Evolutionary conservation across 2,329 filamentous ascomycete genomes (phyloP), one percentile per base, ranked within the genome.

Genomic region (Xylaria hypoxylon): DNA sequence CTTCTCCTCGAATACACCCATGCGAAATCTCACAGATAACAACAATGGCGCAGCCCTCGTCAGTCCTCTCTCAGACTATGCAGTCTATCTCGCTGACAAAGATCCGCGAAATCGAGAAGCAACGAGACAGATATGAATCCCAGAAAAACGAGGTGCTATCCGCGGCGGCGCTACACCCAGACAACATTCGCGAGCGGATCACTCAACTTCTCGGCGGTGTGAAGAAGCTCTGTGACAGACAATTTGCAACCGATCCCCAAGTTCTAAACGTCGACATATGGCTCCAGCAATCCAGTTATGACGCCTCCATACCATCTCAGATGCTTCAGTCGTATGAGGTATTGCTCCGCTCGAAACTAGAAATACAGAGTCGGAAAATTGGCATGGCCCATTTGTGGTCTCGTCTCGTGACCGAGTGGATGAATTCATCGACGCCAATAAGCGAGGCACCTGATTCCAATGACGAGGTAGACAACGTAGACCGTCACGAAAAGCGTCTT

Each of bases 341-440:
- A 4, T 68, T 76, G 56, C 73, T 81, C 15, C 70, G 73, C 3
- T 68, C 71, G 7, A 76, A 72, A 63, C 70, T 81, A 4, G 76
- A 81, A 58, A 68, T 76, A 3, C 76, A 78, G 50, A 80, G 77
- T 61, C 75, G 76, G n/a, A 79, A 77, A 65, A 70, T 81, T 13
- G 68, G 73, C 38, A 71, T 79, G 51, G 77, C 75, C 5, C 72
- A 77, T 47, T 65, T 79, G 51, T 78, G 80, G 68, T 79, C 79
- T 3, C 75, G 76, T 8, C 72, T 82, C 13, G 62, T 81, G 50
- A 80, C 78, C 24, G 79, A 80, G 61, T 81, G 80, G 80, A 79
- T 80, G 68, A 74, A 79, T 10, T 74, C 74, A 13, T 64, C 45
- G 7, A 68, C n/a, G 47, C 71, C 38, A 48, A 65, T 53, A 68